These are phyloP conservation scores for Pyrrhoderma lamaoense DNA, from an alignment of 1,284 basidiomycete genomes.

Conservation along the genomic window DNA sequence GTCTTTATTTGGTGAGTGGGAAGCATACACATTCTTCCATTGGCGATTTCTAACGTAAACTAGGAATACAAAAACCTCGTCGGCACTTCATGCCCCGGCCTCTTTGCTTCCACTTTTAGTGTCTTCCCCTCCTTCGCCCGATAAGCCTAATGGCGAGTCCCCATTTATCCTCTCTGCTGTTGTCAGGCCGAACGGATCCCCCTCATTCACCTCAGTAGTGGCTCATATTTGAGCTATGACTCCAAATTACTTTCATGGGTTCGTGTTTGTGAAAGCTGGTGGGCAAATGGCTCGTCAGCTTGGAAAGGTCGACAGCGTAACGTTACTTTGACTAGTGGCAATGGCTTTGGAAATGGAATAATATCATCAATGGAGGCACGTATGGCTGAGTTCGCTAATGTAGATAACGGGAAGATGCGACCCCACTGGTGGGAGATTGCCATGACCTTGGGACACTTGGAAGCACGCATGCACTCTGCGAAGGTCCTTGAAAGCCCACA, in stretches of 20 bases:
- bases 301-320: constrained; percentile 66
- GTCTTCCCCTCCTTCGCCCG: constrained; percentile 5
- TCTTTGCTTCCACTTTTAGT: constrained; percentile 55
- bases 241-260: constrained; percentile 56
- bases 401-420: constrained; percentile 32
- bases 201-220: constrained; percentile 72
- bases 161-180: constrained; percentile 37
- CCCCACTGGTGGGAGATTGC: constrained; percentile 76
- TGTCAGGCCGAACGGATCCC: constrained; percentile 71
- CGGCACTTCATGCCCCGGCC: constrained; percentile 56
- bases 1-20: constrained; percentile 65
- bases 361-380: constrained; percentile 49
- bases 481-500: constrained; percentile 67
- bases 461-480: constrained; percentile 69
- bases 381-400: constrained; percentile 37
- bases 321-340: constrained; percentile 24
- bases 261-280: constrained; percentile 73
- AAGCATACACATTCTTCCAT: background rate
- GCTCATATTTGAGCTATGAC: constrained; percentile 74
- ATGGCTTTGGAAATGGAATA: constrained; percentile 29
- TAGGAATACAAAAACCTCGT: constrained; percentile 68
- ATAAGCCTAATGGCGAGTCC: constrained; percentile 9
- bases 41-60: background rate
- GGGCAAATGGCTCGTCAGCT: constrained; percentile 70
- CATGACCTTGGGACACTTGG: constrained; percentile 77